Conservation (phyloP, 129 eudicot species). For the Pittosporum tobira region DNA sequence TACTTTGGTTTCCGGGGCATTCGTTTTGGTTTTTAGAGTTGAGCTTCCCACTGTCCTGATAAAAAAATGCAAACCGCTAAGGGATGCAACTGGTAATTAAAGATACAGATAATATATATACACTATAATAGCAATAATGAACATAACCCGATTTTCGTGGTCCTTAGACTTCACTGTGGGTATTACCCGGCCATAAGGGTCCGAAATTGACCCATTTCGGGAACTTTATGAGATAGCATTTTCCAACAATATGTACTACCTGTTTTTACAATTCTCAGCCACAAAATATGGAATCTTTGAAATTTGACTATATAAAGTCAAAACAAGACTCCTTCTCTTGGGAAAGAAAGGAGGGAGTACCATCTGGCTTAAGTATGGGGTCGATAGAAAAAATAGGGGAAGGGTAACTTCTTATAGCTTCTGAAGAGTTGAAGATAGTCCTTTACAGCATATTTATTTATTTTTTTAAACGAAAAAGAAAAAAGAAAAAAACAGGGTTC, state of each 20-base stretch:
- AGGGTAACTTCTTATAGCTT: background rate
- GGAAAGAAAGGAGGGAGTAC: no score
- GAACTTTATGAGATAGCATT: slow-evolving; percentile 31
- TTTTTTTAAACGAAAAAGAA: no score
- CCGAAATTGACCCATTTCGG: slow-evolving; percentile 32
- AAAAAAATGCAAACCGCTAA: slow-evolving; percentile 6
- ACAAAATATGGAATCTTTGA: no score
- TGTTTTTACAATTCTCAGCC: slow-evolving; percentile 42
- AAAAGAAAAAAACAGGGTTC: no score
- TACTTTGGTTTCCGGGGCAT: slow-evolving; percentile 4
- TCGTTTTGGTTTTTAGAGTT: slow-evolving; percentile 19
- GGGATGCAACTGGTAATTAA: background rate
- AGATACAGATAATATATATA: background rate
- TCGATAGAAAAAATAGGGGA: background rate
- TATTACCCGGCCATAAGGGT: slow-evolving; percentile 45
- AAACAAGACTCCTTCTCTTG: no score
- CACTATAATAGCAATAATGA: background rate
- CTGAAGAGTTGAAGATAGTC: background rate
- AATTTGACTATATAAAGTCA: no score
- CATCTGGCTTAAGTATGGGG: background rate
- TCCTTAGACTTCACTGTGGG: slow-evolving; percentile 1
- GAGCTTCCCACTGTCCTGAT: slow-evolving; percentile 54
- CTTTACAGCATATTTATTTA: no score
- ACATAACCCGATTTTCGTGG: background rate
- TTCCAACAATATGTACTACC: slow-evolving; percentile 42